Evolutionary conservation across 306 rosid species (phyloP).

Genomic region (Gastrolobium bilobum): DNA sequence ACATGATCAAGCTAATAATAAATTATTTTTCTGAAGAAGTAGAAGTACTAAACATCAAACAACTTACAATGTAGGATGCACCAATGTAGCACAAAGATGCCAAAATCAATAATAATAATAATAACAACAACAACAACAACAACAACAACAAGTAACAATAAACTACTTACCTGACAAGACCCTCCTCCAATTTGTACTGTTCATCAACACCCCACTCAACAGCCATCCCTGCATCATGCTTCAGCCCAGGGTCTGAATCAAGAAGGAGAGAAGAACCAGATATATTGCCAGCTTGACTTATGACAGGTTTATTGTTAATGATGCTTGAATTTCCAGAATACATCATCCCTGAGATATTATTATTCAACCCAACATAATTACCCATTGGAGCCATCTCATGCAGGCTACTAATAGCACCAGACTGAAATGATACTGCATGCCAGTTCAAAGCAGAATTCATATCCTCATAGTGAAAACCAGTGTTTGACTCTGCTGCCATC

Average conservation of each 20-base stretch:
- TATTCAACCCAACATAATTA: constrained; percentile 64
- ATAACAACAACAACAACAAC: no score
- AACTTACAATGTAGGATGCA: not conserved
- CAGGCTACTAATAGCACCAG: constrained; percentile 69
- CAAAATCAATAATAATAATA: not conserved
- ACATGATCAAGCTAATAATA: not conserved
- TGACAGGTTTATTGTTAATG: constrained; percentile 54
- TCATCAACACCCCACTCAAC: constrained; percentile 94
- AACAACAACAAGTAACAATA: constrained; percentile 36
- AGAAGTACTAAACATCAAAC: constrained; percentile 13
- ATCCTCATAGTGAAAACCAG: constrained; percentile 72
- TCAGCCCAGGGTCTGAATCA: constrained; percentile 83
- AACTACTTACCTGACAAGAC: constrained; percentile 75
- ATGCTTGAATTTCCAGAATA: constrained; percentile 67
- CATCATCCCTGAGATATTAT: constrained; percentile 59
- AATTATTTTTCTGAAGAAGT: not conserved
- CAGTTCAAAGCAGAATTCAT: constrained; percentile 66
- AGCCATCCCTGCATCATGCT: constrained; percentile 84
- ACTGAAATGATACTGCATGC: constrained; percentile 78
- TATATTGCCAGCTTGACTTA: constrained; percentile 65
- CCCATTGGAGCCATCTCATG: constrained; percentile 82
- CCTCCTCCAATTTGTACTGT: constrained; percentile 79
- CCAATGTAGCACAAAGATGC: not conserved
- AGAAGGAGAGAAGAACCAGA: constrained; percentile 70
- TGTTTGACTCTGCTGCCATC: constrained; percentile 81